Base-by-base conservation (phyloP, 139 green algal species). In the Zygnema cylindricum region DNA sequence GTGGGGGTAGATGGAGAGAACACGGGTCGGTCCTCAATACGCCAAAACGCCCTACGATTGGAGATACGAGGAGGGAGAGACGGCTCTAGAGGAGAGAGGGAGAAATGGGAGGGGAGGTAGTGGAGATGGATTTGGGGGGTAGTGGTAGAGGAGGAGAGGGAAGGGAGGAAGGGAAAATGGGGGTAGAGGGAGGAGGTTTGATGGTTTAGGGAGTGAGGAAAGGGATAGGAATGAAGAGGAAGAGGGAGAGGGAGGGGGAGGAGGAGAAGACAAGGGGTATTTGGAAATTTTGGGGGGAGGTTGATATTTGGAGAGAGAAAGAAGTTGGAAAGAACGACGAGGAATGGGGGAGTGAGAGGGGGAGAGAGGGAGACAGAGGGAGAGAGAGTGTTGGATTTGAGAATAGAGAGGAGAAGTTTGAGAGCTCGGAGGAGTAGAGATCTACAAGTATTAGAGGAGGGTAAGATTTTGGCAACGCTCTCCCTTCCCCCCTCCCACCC, bases 141-240 rank as follows among this genome's bases (percentile, higher is more conserved):
- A 1, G 32, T 22, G 76, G n/a, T 1, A 35, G n/a, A 1, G 32
- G 42, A 83, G 76, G 32, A 83, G 76, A 25, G 76, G 32, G 76
- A 77, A 43, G n/a, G 32, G 33, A 43, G 32, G 76, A 22, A 35
- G 76, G 32, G 32, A 32, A 0, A 43, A 71, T 41, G 32, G 76
- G 35, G 30, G 38, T 21, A 23, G 33, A 21, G 42, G 32, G n/a
- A 41, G 32, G 21, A 83, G 32, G 25, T 41, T 36, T 41, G 76
- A 33, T 32, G 76, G n/a, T 3, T 71, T 22, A 73, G 38, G 76
- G 76, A 83, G 35, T n/a, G 76, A 71, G 76, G 57, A 43, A 36
- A 0, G 76, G 16, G 25, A 21, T 2, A 0, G 76, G n/a, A 35
- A 35, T 38, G 11, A 22, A 42, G 35, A 42, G 76, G 76, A 42